Evolutionary conservation across 2,329 filamentous ascomycete species (phyloP).

Genomic region (Pseudogymnoascus sp.): DNA sequence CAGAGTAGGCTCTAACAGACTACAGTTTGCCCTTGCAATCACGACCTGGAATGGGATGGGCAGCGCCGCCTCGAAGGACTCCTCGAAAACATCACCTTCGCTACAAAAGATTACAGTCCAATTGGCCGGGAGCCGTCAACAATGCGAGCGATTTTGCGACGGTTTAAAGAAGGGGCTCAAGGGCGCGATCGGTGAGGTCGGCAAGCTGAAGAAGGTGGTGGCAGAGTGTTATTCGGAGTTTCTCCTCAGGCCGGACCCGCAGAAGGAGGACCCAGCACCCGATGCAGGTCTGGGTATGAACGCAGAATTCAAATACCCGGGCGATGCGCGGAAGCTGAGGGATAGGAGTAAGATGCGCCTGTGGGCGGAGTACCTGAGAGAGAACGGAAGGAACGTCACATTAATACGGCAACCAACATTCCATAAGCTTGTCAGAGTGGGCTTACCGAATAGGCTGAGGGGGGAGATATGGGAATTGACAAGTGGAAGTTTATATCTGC

Average conservation of each 20-base stretch:
- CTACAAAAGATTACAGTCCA: constrained; percentile 89
- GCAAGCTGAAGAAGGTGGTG: constrained; percentile 73
- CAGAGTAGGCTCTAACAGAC: constrained; percentile 17
- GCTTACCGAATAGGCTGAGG: constrained; percentile 82
- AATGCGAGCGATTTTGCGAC: constrained; percentile 94
- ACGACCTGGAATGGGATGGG: constrained; percentile 84
- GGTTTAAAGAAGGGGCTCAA: constrained; percentile 84
- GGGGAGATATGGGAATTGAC: constrained; percentile 96
- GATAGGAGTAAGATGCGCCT: constrained; percentile 96
- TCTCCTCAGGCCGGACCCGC: constrained; percentile 56
- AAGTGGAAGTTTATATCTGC: constrained; percentile 82
- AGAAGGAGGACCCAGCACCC: constrained; percentile 58
- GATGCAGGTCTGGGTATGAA: constrained; percentile 84
- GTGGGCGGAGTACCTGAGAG: constrained; percentile 93
- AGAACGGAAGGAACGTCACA: constrained; percentile 89
- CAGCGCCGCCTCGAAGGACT: constrained; percentile 46
- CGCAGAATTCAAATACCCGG: constrained; percentile 77
- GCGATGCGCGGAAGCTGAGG: constrained; percentile 85
- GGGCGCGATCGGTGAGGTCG: constrained; percentile 79
- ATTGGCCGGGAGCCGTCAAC: constrained; percentile 77
- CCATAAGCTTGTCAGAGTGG: constrained; percentile 93
- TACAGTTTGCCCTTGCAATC: constrained; percentile 78
- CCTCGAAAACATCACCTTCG: constrained; percentile 30
- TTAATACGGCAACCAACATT: constrained; percentile 93
- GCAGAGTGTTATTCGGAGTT: constrained; percentile 89